Conservation (phyloP, 371 early-diverging fungal genomes). For the Rhizopus arrhizus region DNA sequence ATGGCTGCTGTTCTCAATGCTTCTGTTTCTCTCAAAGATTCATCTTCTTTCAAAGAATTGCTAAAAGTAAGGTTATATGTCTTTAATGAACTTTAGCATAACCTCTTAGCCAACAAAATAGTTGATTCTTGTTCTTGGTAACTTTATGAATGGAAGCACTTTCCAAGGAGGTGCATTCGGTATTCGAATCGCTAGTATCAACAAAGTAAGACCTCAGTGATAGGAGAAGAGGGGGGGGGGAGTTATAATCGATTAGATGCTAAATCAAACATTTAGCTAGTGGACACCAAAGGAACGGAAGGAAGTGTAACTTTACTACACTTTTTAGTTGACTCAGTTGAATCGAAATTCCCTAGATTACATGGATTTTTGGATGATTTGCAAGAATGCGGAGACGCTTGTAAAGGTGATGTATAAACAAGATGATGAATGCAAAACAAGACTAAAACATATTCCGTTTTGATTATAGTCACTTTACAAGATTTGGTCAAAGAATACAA, state of each 20-base stretch:
- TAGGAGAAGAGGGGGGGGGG: not conserved
- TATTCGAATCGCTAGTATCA: slow-evolving; percentile 84
- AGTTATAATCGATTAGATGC: too few relatives aligned
- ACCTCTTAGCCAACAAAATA: slow-evolving; percentile 34
- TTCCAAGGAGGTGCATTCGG: slow-evolving; percentile 92
- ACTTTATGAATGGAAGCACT: slow-evolving; percentile 88
- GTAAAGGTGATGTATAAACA: slow-evolving; percentile 60
- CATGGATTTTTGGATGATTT: slow-evolving; percentile 73
- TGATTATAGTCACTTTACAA: slow-evolving; percentile 48
- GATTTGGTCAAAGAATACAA: slow-evolving; percentile 62
- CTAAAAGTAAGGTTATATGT: slow-evolving; percentile 46
- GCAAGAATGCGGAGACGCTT: slow-evolving; percentile 71
- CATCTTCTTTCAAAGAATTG: slow-evolving; percentile 54
- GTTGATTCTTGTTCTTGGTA: slow-evolving; percentile 85
- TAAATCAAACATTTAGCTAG: slow-evolving; percentile 48
- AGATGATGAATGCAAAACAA: not conserved
- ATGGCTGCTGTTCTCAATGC: slow-evolving; percentile 57
- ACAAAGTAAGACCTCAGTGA: slow-evolving; percentile 58
- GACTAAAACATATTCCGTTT: not conserved
- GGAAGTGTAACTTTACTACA: slow-evolving; percentile 75
- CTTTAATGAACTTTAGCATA: not conserved
- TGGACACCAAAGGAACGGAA: slow-evolving; percentile 83
- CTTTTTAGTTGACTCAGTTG: slow-evolving; percentile 74
- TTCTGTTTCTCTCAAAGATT: slow-evolving; percentile 56
- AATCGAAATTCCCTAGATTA: slow-evolving; percentile 67